Base-by-base conservation (phyloP, 1,284 basidiomycete genomes). In the Waitea zeae region DNA sequence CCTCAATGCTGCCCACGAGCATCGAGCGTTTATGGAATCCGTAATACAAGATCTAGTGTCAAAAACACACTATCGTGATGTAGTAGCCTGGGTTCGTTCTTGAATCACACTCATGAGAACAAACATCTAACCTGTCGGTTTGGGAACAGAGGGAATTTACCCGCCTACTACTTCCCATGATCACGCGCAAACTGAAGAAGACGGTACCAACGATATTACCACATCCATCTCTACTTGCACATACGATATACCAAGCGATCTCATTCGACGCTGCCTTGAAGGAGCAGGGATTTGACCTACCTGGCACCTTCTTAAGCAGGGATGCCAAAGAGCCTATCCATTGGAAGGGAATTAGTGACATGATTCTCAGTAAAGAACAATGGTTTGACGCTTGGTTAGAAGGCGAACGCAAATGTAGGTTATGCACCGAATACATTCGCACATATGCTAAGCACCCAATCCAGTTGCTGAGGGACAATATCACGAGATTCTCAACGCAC, bases 371-470 rank as follows among this genome's bases (percentile, higher is more conserved):
- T 5, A 73, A 80, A 41, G 64, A 73, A 31, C 77, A 80, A 33
- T 97, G 89, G 88, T 96, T 95, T 51, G 70, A 79, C 32, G 64
- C 71, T 2, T 98, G 93, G 93, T 55, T 96, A 20, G 68, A 73
- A 22, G 88, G 81, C 19, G 90, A 96, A 53, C 72, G 74, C 44
- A 66, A 72, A 45, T 95, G 88, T 89, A 47, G 47, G 84, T 62
- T 36, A 30, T 22, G 24, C 18, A 35, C 12, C 28, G 28, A 5
- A 5, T 4, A 13, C 33, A 17, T 32, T 20, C 27, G 18, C 28
- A 4, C 20, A 13, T 41, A 36, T 7, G 30, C 11, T 26, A 19
- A 34, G 27, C 17, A 24, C 31, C 24, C 24, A 24, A 31, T 30
- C 13, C 48, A 80, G 84, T 92, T 46, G 71, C 78, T 3, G 70